Evolutionary conservation across 1,284 basidiomycete species (phyloP).

Genomic region (Gymnopus androsaceus): DNA sequence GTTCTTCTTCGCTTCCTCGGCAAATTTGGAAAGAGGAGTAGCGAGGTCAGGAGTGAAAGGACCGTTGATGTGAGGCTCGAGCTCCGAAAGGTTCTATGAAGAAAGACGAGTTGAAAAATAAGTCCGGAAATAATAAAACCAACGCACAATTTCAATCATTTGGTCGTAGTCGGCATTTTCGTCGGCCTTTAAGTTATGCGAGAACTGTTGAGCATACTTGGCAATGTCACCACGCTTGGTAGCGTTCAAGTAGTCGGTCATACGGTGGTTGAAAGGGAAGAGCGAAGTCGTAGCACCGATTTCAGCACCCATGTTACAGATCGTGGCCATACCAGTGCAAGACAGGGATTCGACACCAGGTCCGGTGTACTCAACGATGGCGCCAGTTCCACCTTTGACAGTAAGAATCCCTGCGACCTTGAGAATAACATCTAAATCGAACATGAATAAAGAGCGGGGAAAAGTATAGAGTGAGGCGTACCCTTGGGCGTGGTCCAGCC

Average conservation of each 20-base stretch:
- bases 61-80: slow-evolving; percentile 99
- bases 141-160: slow-evolving; percentile 83
- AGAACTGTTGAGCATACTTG: slow-evolving; percentile 87
- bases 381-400: slow-evolving; percentile 97
- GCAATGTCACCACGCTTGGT: slow-evolving; percentile 92
- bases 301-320: slow-evolving; percentile 99
- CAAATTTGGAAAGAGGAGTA: slow-evolving; percentile 96
- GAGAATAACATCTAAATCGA: slow-evolving; percentile 81
- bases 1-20: slow-evolving; percentile 91
- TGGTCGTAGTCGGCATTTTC: slow-evolving; percentile 93
- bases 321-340: slow-evolving; percentile 99
- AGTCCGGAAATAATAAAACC: neutral
- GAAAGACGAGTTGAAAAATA: slow-evolving; percentile 1
- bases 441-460: slow-evolving; percentile 4
- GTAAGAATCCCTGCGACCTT: slow-evolving; percentile 97
- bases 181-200: slow-evolving; percentile 92
- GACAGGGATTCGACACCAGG: slow-evolving; percentile 95
- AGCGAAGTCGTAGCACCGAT: slow-evolving; percentile 98
- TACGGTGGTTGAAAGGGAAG: slow-evolving; percentile 98
- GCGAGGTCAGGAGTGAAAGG: slow-evolving; percentile 97
- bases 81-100: slow-evolving; percentile 84
- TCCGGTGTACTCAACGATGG: slow-evolving; percentile 94
- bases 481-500: slow-evolving; percentile 99
- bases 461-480: slow-evolving; percentile 33
- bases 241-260: slow-evolving; percentile 91